These are phyloP conservation scores for Candida ortonii DNA, from an alignment of 805 yeast genomes.

Conservation along the genomic window DNA sequence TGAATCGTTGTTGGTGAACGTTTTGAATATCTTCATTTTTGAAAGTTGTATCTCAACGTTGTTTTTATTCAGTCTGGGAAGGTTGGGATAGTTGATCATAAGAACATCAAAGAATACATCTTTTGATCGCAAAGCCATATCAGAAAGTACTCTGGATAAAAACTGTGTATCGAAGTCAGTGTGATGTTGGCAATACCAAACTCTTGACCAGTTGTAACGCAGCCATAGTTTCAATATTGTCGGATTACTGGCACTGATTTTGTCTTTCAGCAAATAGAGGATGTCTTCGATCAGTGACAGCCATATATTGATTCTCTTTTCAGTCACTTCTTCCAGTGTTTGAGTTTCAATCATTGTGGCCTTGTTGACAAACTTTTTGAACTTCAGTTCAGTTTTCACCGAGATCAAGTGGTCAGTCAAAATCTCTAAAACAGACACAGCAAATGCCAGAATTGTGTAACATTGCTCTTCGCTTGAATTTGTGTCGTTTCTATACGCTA, in stretches of 20 bases:
- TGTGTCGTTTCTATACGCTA: neutral
- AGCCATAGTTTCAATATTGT: slow-evolving; percentile 21
- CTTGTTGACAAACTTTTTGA: slow-evolving; percentile 21
- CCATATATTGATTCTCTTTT: slow-evolving; percentile 52
- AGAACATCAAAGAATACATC: slow-evolving; percentile 31
- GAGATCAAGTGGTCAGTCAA: slow-evolving; percentile 42
- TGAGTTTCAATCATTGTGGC: slow-evolving; percentile 30
- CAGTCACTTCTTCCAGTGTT: slow-evolving; percentile 37
- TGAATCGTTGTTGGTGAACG: slow-evolving; percentile 52
- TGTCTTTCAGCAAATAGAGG: slow-evolving; percentile 15
- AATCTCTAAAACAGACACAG: slow-evolving; percentile 42
- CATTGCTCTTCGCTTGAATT: neutral
- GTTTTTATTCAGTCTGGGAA: slow-evolving; percentile 52
- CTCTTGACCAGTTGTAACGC: slow-evolving; percentile 48
- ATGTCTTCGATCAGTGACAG: slow-evolving; percentile 32
- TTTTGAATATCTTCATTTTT: slow-evolving; percentile 65
- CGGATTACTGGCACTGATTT: neutral
- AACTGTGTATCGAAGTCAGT: slow-evolving; percentile 29
- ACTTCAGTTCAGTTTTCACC: slow-evolving; percentile 24
- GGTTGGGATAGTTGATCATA: slow-evolving; percentile 56
- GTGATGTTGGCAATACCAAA: slow-evolving; percentile 41
- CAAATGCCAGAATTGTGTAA: slow-evolving; percentile 7
- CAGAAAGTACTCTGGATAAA: slow-evolving; percentile 32
- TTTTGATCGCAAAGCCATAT: slow-evolving; percentile 25
- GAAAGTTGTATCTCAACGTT: slow-evolving; percentile 61